phyloP scores from a whole-genome alignment of 2,329 filamentous ascomycete genomes.

The Nemania sp. region DNA sequence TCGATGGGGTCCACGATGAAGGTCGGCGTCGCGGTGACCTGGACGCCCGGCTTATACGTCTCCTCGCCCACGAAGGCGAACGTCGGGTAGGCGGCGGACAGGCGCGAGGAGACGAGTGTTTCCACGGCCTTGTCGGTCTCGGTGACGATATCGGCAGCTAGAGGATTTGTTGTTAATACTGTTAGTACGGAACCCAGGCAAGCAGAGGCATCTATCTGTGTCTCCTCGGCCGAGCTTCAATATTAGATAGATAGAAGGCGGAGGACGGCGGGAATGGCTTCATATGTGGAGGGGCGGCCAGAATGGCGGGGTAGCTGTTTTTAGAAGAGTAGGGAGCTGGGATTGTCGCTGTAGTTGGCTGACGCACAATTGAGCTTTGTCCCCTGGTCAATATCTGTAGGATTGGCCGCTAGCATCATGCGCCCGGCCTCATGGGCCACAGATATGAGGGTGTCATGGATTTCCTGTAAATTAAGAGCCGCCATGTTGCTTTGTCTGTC shows the following conservation, averaged over 20 bases:
- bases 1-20: conserved; percentile 85
- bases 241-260: neutral
- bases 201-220: neutral
- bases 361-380: conserved; percentile 67
- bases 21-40: conserved; percentile 68
- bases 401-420: conserved; percentile 67
- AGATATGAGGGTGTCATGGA: conserved; percentile 64
- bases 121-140: conserved; percentile 71
- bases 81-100: conserved; percentile 57
- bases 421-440: conserved; percentile 67
- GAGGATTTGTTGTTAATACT: neutral
- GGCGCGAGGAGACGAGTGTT: conserved; percentile 59
- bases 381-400: conserved; percentile 58
- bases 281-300: conserved; percentile 26
- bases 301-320: conserved; percentile 28
- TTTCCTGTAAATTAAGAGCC: conserved; percentile 61
- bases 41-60: conserved; percentile 70
- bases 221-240: too few relatives aligned
- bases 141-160: conserved; percentile 71
- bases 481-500: conserved; percentile 48
- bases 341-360: neutral
- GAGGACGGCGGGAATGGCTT: neutral
- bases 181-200: neutral
- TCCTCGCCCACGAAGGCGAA: conserved; percentile 76
- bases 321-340: neutral